A percentile compares a stretch with the other conserved stretches of the same genome.
phyloP scores from a whole-genome alignment of 1,284 basidiomycete species.

The Boletus putidus region DNA sequence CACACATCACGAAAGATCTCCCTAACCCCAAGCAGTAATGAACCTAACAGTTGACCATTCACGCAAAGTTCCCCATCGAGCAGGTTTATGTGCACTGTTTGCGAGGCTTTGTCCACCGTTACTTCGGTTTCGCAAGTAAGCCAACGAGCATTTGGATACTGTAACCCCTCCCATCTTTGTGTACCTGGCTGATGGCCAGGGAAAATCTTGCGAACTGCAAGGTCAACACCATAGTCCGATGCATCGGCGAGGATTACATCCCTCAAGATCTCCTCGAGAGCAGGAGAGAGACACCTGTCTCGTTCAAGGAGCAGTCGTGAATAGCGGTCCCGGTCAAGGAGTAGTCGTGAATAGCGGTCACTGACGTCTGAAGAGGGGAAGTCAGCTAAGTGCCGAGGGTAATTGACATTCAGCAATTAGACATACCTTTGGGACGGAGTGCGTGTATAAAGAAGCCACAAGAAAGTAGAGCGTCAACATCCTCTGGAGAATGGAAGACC shows the following conservation, averaged over 20 bases:
- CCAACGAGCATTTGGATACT: not conserved
- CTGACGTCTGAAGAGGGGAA: constrained; percentile 18
- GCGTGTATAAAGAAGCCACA: constrained; percentile 37
- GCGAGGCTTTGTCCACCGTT: not conserved
- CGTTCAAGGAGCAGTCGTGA: constrained; percentile 21
- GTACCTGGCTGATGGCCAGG: constrained; percentile 1
- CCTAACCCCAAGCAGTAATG: too few species aligned
- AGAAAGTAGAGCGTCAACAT: constrained; percentile 37
- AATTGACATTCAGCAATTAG: not conserved
- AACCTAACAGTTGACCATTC: constrained; percentile 36
- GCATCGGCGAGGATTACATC: constrained; percentile 1
- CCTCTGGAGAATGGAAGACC: constrained; percentile 24
- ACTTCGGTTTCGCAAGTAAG: not conserved
- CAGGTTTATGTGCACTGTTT: constrained; percentile 5
- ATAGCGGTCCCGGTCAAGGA: constrained; percentile 27
- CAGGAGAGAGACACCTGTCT: constrained; percentile 31
- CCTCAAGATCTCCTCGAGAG: constrained; percentile 25
- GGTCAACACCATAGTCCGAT: constrained; percentile 32
- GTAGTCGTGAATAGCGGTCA: not conserved
- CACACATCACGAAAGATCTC: constrained; percentile 1
- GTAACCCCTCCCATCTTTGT: not conserved
- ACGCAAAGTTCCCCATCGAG: constrained; percentile 2
- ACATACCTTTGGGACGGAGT: not conserved
- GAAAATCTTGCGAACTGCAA: constrained; percentile 40
- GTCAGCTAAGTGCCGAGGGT: not conserved